Conservation (phyloP, 805 yeast species). For the Hanseniaspora thailandica region DNA sequence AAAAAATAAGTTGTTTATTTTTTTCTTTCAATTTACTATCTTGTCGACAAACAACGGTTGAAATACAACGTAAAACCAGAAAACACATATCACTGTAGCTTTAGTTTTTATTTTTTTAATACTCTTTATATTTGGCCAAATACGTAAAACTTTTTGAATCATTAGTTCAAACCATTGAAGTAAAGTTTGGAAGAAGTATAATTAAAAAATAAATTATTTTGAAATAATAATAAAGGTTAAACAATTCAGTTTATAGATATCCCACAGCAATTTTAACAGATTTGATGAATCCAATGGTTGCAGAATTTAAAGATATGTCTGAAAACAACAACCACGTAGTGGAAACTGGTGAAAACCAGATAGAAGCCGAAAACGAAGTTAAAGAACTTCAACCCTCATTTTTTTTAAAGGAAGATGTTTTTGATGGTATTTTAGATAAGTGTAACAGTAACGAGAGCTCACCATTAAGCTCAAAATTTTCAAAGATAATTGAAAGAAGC, state of each 20-base stretch:
- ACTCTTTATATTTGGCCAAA: no score
- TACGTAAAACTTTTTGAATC: no score
- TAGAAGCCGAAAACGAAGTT: background rate
- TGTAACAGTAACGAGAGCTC: background rate
- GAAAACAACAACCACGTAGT: background rate
- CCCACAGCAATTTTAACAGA: no score
- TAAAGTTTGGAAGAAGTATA: background rate
- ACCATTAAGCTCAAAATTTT: background rate
- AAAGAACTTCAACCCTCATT: constrained; percentile 2
- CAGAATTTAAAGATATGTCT: background rate
- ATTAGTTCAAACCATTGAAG: no score
- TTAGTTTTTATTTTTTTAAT: no score
- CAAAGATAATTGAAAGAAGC: background rate
- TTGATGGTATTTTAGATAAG: background rate
- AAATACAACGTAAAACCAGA: no score
- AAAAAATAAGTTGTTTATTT: no score
- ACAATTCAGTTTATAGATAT: no score
- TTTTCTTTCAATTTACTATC: no score
- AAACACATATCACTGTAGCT: no score
- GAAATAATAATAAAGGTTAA: background rate
- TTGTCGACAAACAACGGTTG: no score
- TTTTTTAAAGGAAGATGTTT: background rate
- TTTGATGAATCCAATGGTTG: background rate
- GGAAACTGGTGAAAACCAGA: background rate
- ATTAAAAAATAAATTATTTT: background rate